phyloP scores from a whole-genome alignment of 1,284 basidiomycete genomes.

The Cystobasidiaceae sp. region DNA sequence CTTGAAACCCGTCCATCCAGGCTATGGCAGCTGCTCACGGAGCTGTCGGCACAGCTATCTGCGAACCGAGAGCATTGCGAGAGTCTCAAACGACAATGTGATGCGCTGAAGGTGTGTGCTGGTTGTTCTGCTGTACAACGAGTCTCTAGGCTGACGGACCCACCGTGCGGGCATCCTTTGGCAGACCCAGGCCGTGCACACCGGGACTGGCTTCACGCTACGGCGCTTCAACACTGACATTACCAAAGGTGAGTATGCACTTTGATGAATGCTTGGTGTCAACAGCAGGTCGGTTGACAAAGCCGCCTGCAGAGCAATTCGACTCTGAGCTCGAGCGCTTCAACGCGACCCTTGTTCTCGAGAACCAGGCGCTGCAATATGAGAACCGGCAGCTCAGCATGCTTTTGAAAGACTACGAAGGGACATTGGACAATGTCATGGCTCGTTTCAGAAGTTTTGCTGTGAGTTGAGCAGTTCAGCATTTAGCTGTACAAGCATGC shows the following conservation, averaged over 20 bases:
- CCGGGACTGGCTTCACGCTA: conserved; percentile 71
- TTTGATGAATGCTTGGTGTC: not conserved
- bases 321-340: conserved; percentile 85
- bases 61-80: conserved; percentile 74
- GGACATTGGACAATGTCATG: conserved; percentile 94
- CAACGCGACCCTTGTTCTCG: conserved; percentile 83
- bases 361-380: conserved; percentile 84
- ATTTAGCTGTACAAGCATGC: not conserved
- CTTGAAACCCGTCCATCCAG: not conserved
- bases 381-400: conserved; percentile 89
- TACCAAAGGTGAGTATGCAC: conserved; percentile 60
- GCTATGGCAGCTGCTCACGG: conserved; percentile 34
- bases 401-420: conserved; percentile 89
- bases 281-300: not conserved
- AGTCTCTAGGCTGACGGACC: conserved; percentile 12
- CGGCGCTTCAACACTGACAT: conserved; percentile 91
- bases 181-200: conserved; percentile 72
- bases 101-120: conserved; percentile 67
- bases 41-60: conserved; percentile 67
- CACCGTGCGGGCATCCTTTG: not conserved
- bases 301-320: conserved; percentile 65
- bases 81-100: conserved; percentile 67
- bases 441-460: conserved; percentile 87
- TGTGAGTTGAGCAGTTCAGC: conserved; percentile 61
- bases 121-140: conserved; percentile 30